Percentiles rank a stretch among this genome's conserved stretches.
phyloP scores from a whole-genome alignment of 2,329 filamentous ascomycete genomes.

The Trichoderma citrinoviride region DNA sequence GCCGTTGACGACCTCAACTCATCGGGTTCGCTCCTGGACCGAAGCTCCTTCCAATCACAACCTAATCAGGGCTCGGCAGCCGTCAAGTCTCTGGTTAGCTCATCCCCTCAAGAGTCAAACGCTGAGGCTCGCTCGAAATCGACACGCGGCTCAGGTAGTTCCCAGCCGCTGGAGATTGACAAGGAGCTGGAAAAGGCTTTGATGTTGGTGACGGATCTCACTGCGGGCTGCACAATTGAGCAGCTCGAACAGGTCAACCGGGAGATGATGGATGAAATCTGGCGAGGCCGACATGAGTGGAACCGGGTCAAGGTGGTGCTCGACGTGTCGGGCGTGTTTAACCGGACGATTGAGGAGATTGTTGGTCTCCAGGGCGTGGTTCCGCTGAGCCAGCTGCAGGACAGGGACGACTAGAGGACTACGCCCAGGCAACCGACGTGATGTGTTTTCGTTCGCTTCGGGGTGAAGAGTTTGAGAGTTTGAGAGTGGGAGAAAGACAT shows the following conservation, averaged over 20 bases:
- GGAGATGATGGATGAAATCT: conserved; percentile 85
- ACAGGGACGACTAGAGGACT: conserved; percentile 18
- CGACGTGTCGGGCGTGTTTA: conserved; percentile 67
- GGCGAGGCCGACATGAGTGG: conserved; percentile 75
- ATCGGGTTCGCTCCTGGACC: conserved; percentile 35
- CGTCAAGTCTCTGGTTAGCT: conserved; percentile 28
- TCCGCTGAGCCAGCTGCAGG: conserved; percentile 42
- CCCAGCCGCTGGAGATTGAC: conserved; percentile 47
- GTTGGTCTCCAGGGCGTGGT: conserved; percentile 49
- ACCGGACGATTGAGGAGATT: conserved; percentile 69
- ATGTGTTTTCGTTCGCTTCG: background rate
- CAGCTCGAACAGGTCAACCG: conserved; percentile 93
- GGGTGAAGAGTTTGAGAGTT: background rate
- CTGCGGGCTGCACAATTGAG: conserved; percentile 80
- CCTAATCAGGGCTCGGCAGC: conserved; percentile 11
- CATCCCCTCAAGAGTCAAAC: conserved; percentile 30
- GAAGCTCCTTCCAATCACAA: conserved; percentile 40
- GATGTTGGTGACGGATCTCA: conserved; percentile 60
- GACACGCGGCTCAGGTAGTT: conserved; percentile 36
- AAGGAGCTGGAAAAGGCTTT: conserved; percentile 57
- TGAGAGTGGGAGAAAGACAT: background rate
- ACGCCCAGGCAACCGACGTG: conserved; percentile 21
- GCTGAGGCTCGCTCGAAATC: conserved; percentile 36
- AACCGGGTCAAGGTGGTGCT: conserved; percentile 73
- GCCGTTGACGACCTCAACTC: conserved; percentile 36